These are phyloP conservation scores for Rhododendron vialii DNA, from an alignment of 148 eudicot genomes.

Conservation along the genomic window DNA sequence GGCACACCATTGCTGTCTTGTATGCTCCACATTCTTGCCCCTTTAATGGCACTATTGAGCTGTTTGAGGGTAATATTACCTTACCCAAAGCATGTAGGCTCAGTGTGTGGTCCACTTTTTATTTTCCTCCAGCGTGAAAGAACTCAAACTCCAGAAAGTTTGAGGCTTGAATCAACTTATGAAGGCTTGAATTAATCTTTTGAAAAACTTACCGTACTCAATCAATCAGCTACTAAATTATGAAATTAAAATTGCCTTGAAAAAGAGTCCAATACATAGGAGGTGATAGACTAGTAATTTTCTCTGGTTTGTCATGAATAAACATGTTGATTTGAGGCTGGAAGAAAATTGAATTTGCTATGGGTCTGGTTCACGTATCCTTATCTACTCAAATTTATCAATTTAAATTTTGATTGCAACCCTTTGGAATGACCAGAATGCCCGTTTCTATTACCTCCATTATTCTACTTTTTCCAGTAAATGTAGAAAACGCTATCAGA, in stretches of 20 bases:
- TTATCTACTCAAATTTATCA: background rate
- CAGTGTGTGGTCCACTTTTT: background rate
- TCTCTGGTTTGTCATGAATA: background rate
- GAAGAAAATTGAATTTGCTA: background rate
- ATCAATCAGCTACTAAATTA: background rate
- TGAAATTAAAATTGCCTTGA: background rate
- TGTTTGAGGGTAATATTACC: background rate
- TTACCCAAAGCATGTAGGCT: background rate
- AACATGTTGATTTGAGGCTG: background rate
- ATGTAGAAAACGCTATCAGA: background rate
- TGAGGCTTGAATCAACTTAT: background rate
- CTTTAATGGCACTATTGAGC: background rate
- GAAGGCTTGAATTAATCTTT: background rate
- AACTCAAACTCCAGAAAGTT: background rate
- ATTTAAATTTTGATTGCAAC: background rate
- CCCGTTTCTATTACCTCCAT: background rate
- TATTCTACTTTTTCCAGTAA: background rate
- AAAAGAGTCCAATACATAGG: background rate
- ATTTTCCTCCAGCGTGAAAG: background rate
- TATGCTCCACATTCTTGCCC: background rate
- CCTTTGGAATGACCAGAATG: background rate
- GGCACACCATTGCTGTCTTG: background rate
- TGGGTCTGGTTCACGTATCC: background rate
- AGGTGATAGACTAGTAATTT: background rate
- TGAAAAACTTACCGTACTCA: background rate